Evolutionary conservation across 108 stramenopile genomes (phyloP).

Genomic region (Nitzschia sp.): DNA sequence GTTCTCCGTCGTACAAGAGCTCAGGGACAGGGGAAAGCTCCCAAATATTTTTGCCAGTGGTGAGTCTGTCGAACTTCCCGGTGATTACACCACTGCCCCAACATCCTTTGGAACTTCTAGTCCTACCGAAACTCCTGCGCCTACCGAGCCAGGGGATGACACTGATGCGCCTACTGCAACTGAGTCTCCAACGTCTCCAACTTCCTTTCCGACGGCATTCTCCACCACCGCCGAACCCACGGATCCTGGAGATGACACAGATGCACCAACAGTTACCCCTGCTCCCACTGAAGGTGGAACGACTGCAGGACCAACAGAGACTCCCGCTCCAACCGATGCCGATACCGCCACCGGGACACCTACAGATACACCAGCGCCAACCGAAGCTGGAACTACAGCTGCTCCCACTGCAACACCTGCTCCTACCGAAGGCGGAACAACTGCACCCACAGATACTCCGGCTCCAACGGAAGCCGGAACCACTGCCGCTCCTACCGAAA

Average conservation of each 20-base stretch:
- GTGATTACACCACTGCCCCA: conserved; percentile 3
- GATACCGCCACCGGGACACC: neutral
- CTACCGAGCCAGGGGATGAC: neutral
- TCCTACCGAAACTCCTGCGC: neutral
- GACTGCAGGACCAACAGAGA: conserved; percentile 4
- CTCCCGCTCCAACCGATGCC: neutral
- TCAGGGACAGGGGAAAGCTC: conserved; percentile 11
- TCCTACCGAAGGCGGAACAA: neutral
- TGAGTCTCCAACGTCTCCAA: neutral
- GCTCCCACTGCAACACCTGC: neutral
- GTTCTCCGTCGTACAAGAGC: conserved; percentile 19
- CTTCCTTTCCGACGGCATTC: neutral
- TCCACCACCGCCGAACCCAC: neutral
- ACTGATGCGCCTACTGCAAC: neutral
- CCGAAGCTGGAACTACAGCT: neutral
- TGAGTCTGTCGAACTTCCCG: conserved; percentile 19
- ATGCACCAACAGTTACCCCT: neutral
- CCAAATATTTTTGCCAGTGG: conserved; percentile 30
- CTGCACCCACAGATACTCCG: neutral
- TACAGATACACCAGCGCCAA: neutral
- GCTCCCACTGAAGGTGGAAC: neutral
- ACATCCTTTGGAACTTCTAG: neutral
- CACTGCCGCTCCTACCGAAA: neutral
- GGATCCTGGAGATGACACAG: neutral
- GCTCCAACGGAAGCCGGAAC: neutral